These are phyloP conservation scores for Neonectria coccinea DNA, from an alignment of 2,329 filamentous ascomycete species.

Conservation along the genomic window DNA sequence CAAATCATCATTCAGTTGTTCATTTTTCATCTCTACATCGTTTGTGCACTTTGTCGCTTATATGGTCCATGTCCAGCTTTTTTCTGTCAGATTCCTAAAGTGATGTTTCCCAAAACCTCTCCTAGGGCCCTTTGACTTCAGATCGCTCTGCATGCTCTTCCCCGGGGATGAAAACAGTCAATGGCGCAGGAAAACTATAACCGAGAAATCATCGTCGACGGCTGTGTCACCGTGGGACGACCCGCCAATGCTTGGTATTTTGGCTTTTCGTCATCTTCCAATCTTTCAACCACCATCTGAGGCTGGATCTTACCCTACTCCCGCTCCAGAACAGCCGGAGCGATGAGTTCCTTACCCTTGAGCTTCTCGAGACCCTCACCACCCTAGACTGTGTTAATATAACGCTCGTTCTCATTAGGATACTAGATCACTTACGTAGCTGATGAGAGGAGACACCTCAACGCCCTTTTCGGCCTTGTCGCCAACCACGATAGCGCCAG, in stretches of 20 bases:
- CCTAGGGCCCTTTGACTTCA: not conserved
- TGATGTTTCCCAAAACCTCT: not conserved
- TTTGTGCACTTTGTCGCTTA: constrained; percentile 2
- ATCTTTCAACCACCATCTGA: not conserved
- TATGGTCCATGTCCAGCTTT: not conserved
- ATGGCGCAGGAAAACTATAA: not conserved
- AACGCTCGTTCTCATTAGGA: not conserved
- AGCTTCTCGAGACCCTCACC: constrained; percentile 72
- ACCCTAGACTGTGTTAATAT: constrained; percentile 54
- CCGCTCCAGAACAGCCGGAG: constrained; percentile 64
- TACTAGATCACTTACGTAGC: constrained; percentile 79
- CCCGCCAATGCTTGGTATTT: not conserved
- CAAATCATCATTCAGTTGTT: constrained; percentile 24
- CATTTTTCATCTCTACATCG: constrained; percentile 15
- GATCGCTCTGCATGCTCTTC: not conserved
- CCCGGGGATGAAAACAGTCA: not conserved
- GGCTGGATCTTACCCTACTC: constrained; percentile 46
- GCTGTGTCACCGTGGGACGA: not conserved
- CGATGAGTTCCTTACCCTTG: constrained; percentile 64
- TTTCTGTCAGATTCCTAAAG: no score
- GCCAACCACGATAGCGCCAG: constrained; percentile 79
- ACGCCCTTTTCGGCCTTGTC: constrained; percentile 76
- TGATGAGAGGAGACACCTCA: constrained; percentile 92
- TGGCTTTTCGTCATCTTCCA: not conserved
- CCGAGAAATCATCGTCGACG: not conserved